Evolutionary conservation across 148 eudicot genomes (phyloP), one percentile per base, ranked within the genome.

Genomic region (Rhododendron simsii): DNA sequence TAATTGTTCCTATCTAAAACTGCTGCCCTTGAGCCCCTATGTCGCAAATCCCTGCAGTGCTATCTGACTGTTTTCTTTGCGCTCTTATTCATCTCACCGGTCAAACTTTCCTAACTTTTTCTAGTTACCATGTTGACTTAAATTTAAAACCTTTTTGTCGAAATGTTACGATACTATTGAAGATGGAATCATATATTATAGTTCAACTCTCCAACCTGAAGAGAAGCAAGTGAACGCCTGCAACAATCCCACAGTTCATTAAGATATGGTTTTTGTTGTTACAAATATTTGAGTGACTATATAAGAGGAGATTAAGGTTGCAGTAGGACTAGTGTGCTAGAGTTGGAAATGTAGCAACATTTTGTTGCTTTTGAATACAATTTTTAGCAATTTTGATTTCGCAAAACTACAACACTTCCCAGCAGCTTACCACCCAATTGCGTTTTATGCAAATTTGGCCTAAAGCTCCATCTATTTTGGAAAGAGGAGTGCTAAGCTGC

Each of bases 1-100:
- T 91, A 89, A 84, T n/a, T 57, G 11, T 84, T 44, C 53, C 50
- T 50, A 4, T 20, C n/a, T 23, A 33, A 30, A 71, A 33, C 76
- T 71, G 7, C 18, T 13, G 76, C 14, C 76, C 35, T 71, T 20
- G 2, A 30, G 39, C 14, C 5, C 21, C 76, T 30, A 15, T 71
- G 14, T 67, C 35, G 16, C 18, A 0, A 26, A 28, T 67, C 74
- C 35, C 14, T 67, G 74, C 74, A 26, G 26, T 67, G 33, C 33
- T 67, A 3, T 67, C 15, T 11, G 74, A 11, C 74, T 67, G 37
- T 67, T 67, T 67, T 67, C 74, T 67, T 67, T 67, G 74, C 1
- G 2, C 33, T 67, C 26, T 21, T 6, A 23, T 23, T 21, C 28
- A 61, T 67, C 35, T 67, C 39, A 71, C 7, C 33, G 2, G 20